Percentiles rank a stretch among this genome's conserved stretches.
Conservation (phyloP, 495 filamentous ascomycete species). For the Podospora tetraspora region DNA sequence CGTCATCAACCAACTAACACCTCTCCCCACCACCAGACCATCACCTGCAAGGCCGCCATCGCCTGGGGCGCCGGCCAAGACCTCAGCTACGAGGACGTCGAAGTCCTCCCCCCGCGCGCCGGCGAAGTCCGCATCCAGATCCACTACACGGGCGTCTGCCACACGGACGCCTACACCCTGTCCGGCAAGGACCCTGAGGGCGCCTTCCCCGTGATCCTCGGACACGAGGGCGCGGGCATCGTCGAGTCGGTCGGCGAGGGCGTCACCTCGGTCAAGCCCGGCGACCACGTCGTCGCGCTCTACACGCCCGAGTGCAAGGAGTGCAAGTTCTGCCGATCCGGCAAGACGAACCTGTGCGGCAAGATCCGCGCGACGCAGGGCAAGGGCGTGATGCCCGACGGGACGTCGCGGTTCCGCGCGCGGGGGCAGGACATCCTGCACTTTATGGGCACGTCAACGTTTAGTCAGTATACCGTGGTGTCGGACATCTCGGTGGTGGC, state of each 20-base stretch:
- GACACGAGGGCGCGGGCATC: conserved; percentile 94
- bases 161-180: conserved; percentile 99
- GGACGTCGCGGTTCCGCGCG: conserved; percentile 89
- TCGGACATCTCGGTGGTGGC: conserved; percentile 97
- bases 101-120: conserved; percentile 86
- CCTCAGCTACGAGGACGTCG: conserved; percentile 82
- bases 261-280: conserved; percentile 87
- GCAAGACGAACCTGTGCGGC: conserved; percentile 99
- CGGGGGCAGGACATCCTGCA: conserved; percentile 91
- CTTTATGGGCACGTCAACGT: conserved; percentile 99
- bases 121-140: conserved; percentile 96
- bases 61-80: conserved; percentile 94
- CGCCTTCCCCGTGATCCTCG: conserved; percentile 92
- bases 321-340: conserved; percentile 99
- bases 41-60: conserved; percentile 75
- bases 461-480: conserved; percentile 97
- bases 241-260: conserved; percentile 97
- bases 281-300: conserved; percentile 89
- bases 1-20: conserved; percentile 6
- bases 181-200: conserved; percentile 98
- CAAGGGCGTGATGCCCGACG: conserved; percentile 94
- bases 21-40: conserved; percentile 32
- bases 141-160: conserved; percentile 95
- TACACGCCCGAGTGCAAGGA: conserved; percentile 96
- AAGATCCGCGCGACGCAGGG: conserved; percentile 98